Percentiles rank a stretch among this genome's conserved stretches.
Evolutionary conservation across 2,329 filamentous ascomycete genomes (phyloP).

Genomic region (Laburnicola sp.): DNA sequence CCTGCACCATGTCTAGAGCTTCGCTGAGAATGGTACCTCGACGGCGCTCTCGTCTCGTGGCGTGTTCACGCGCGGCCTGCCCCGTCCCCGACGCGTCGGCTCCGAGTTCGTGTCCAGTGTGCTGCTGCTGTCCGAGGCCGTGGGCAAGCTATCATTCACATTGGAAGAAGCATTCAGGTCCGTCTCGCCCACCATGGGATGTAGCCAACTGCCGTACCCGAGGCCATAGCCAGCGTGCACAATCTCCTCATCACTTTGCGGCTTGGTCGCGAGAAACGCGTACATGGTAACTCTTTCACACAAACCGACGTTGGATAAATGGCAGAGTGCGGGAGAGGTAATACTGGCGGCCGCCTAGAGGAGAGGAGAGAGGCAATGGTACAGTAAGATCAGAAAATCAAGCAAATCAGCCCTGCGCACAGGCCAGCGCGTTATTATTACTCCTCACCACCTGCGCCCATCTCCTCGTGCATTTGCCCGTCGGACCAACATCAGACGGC

Average conservation of each 20-base stretch:
- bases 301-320: not conserved
- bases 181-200: not conserved
- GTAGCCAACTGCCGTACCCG: conserved; percentile 5
- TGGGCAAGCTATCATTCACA: conserved; percentile 1
- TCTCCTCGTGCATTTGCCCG: not conserved
- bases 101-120: not conserved
- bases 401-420: not conserved
- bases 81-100: conserved; percentile 19
- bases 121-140: not conserved
- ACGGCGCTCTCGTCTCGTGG: conserved; percentile 22
- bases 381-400: conserved; percentile 2
- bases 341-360: conserved; percentile 2
- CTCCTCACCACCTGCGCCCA: not conserved
- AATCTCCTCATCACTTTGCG: conserved; percentile 1
- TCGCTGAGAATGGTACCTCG: conserved; percentile 22
- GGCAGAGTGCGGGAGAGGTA: not conserved
- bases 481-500: conserved; percentile 1
- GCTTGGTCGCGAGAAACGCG: conserved; percentile 6
- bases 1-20: not conserved
- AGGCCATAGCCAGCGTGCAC: conserved; percentile 2
- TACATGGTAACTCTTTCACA: conserved; percentile 2
- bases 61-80: conserved; percentile 23
- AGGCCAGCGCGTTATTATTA: not conserved
- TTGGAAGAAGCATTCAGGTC: not conserved
- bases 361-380: not conserved